Base-by-base conservation (phyloP, 352 stramenopile species). In the Chrysophaeum taylorii region DNA sequence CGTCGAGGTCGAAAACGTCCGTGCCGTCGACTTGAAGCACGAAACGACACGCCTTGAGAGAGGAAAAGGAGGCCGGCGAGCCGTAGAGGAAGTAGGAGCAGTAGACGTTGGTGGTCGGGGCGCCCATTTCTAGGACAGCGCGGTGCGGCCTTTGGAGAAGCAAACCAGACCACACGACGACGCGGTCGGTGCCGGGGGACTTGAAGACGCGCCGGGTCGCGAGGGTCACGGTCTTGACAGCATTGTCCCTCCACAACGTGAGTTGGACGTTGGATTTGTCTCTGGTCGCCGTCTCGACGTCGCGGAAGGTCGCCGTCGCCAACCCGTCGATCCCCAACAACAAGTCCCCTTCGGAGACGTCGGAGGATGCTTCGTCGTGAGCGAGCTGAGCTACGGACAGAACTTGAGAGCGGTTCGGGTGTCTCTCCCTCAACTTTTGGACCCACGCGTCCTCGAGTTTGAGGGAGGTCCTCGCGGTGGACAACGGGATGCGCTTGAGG, bases 121-220 rank as follows among this genome's bases (percentile, higher is more conserved):
- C 57, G 57, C 74, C 74, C 25, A 79, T 43, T 38, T 75, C 90
- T 14, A 83, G 82, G 7, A 94, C 87, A 14, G 87, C 81, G 57
- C 90, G 91, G 68, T 95, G 90, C 9, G 89, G 85, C 12, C 78
- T 82, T 70, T 96, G 90, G n/a, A 96, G 82, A n/a, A 95, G 86
- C 0, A 94, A 74, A 0, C 90, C 90, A 45, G 83, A 90, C 88
- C 89, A 96, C 38, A 94, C 79, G 54, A 96, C 80, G 1, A 96
- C 83, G 18, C 90, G 85, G 64, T 91, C 81, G 31, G 90, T 95
- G 27, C 88, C 88, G 75, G 31, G 33, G 21, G 33, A 31, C 33
- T 2, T 2, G 7, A n/a, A 85, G 12, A 93, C 72, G 60, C 84
- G 73, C 31, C 76, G 82, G 5, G 84, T 89, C 61, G 80, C 69